Conservation (phyloP, 1,284 basidiomycete genomes). For the Trichosporon coremiiforme region DNA sequence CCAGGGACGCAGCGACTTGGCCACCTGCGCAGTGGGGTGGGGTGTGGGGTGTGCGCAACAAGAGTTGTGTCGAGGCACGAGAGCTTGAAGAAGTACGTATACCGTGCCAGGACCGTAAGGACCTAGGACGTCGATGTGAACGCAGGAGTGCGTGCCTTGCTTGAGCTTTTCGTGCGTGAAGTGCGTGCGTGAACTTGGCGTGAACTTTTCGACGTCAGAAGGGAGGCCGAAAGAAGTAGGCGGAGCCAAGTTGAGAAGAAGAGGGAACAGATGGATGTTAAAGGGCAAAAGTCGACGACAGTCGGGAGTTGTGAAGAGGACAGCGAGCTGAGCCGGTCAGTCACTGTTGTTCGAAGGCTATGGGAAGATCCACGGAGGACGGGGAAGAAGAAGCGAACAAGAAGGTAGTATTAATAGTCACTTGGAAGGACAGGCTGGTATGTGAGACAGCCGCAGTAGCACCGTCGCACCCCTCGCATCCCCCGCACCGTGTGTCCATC, state of each 20-base stretch:
- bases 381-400: neutral
- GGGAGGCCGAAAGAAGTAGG: neutral
- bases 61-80: neutral
- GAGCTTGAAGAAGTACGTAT: neutral
- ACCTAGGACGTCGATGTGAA: neutral
- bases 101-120: slow-evolving; percentile 1
- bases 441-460: too few species aligned
- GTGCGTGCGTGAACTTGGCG: neutral
- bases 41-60: neutral
- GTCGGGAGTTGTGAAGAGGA: neutral
- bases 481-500: too few species aligned
- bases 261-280: neutral
- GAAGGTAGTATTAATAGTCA: neutral
- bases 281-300: neutral
- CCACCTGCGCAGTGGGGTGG: neutral
- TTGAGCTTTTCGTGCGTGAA: neutral
- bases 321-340: neutral
- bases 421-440: neutral
- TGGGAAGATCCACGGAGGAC: neutral
- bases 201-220: neutral
- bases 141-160: neutral
- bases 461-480: too few species aligned
- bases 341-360: neutral
- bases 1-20: neutral
- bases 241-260: neutral